A percentile compares a stretch with the other conserved stretches of the same genome.
Evolutionary conservation across 1,284 basidiomycete species (phyloP).

Genomic region (Boletus smithii): DNA sequence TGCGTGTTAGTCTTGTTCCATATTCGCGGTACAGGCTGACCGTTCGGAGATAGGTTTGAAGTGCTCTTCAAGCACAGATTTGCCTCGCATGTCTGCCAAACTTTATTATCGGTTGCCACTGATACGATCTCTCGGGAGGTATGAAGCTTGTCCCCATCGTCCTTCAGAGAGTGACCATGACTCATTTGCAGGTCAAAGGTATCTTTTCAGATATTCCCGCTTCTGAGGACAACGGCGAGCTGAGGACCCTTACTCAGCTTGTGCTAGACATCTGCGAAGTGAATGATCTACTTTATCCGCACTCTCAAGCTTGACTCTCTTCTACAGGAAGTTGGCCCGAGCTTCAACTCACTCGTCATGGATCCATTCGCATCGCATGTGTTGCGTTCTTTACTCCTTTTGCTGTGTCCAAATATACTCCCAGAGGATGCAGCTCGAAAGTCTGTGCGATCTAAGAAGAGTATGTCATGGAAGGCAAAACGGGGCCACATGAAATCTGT

Average conservation of each 20-base stretch:
- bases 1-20: slow-evolving; percentile 44
- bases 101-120: slow-evolving; percentile 70
- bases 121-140: slow-evolving; percentile 84
- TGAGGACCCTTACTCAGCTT: slow-evolving; percentile 71
- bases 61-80: slow-evolving; percentile 76
- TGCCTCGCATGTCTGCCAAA: slow-evolving; percentile 91
- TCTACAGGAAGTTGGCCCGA: slow-evolving; percentile 64
- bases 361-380: slow-evolving; percentile 89
- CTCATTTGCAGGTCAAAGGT: slow-evolving; percentile 50
- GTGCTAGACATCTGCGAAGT: slow-evolving; percentile 67
- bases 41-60: slow-evolving; percentile 50
- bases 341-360: slow-evolving; percentile 63
- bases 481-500: slow-evolving; percentile 75
- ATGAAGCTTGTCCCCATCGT: background rate
- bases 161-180: slow-evolving; percentile 1
- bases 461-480: slow-evolving; percentile 68
- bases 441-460: slow-evolving; percentile 71
- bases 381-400: slow-evolving; percentile 70
- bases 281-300: slow-evolving; percentile 20
- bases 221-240: slow-evolving; percentile 55
- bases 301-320: slow-evolving; percentile 5
- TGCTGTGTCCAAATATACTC: slow-evolving; percentile 62
- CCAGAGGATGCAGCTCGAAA: slow-evolving; percentile 36
- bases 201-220: slow-evolving; percentile 54
- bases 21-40: slow-evolving; percentile 4